Evolutionary conservation across 768 basidiomycete genomes (phyloP).

Genomic region (Vishniacozyma victoriae): DNA sequence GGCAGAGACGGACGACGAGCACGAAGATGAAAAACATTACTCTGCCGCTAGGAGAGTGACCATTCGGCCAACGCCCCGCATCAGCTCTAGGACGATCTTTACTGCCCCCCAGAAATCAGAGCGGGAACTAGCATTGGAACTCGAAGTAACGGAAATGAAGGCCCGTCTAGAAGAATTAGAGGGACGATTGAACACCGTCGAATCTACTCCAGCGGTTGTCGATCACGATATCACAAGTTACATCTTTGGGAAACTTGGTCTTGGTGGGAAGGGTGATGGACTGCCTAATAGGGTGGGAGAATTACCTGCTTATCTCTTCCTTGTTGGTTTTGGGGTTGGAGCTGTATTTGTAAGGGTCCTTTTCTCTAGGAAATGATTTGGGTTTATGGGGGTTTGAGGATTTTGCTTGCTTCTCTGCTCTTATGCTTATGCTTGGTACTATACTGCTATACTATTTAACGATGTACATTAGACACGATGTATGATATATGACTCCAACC

Average conservation of each 20-base stretch:
- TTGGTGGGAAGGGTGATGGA: conserved; percentile 11
- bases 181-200: conserved; percentile 1
- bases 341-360: conserved; percentile 33
- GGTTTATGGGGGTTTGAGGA: too few species aligned
- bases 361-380: conserved; percentile 18
- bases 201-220: neutral
- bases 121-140: conserved; percentile 15
- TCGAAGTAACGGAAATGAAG: conserved; percentile 15
- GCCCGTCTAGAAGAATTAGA: conserved; percentile 25
- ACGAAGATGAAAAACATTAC: conserved; percentile 9
- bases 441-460: too few species aligned
- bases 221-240: conserved; percentile 5
- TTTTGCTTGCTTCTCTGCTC: too few species aligned
- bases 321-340: conserved; percentile 41
- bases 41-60: conserved; percentile 25
- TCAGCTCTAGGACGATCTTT: neutral
- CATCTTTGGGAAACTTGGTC: neutral
- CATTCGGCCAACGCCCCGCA: neutral
- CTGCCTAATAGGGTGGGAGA: conserved; percentile 28
- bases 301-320: conserved; percentile 35
- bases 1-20: neutral
- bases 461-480: too few species aligned
- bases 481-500: too few species aligned
- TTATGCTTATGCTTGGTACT: too few species aligned
- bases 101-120: neutral